Conservation (phyloP, 768 basidiomycete genomes). For the Termitomyces heimii region DNA sequence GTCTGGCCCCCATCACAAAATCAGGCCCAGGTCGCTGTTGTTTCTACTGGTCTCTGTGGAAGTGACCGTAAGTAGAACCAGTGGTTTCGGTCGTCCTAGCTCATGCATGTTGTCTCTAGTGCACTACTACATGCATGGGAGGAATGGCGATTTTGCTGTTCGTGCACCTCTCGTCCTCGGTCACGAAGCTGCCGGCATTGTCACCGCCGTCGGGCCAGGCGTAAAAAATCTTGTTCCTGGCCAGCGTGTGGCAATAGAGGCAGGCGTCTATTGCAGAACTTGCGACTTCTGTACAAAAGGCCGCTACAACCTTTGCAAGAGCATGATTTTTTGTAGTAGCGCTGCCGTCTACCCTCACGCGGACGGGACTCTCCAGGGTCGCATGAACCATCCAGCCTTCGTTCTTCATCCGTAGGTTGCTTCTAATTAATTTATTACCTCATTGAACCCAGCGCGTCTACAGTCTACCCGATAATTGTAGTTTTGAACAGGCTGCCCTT, state of each 20-base stretch:
- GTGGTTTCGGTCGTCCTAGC: background rate
- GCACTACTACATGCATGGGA: constrained; percentile 85
- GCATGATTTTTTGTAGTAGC: constrained; percentile 83
- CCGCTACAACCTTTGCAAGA: constrained; percentile 90
- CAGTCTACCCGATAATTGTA: constrained; percentile 70
- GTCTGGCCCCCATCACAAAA: constrained; percentile 66
- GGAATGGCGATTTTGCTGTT: constrained; percentile 90
- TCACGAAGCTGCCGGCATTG: constrained; percentile 86
- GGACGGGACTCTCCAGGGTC: constrained; percentile 85
- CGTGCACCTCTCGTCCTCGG: constrained; percentile 86
- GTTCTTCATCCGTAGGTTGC: constrained; percentile 79
- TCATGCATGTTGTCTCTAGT: constrained; percentile 37
- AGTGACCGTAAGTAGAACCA: constrained; percentile 54
- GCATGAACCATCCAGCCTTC: constrained; percentile 85
- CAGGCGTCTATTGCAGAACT: constrained; percentile 80
- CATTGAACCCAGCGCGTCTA: background rate
- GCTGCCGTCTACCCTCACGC: constrained; percentile 91
- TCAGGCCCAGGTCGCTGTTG: constrained; percentile 75
- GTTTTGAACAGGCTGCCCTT: constrained; percentile 79
- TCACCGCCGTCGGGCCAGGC: constrained; percentile 77
- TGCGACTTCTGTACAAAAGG: constrained; percentile 68
- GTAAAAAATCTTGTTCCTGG: constrained; percentile 62
- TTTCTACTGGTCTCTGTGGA: constrained; percentile 88
- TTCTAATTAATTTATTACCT: constrained; percentile 5
- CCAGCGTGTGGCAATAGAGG: constrained; percentile 90